phyloP scores from a whole-genome alignment of 169 alveolate genomes.

The Besnoitia besnoiti region DNA sequence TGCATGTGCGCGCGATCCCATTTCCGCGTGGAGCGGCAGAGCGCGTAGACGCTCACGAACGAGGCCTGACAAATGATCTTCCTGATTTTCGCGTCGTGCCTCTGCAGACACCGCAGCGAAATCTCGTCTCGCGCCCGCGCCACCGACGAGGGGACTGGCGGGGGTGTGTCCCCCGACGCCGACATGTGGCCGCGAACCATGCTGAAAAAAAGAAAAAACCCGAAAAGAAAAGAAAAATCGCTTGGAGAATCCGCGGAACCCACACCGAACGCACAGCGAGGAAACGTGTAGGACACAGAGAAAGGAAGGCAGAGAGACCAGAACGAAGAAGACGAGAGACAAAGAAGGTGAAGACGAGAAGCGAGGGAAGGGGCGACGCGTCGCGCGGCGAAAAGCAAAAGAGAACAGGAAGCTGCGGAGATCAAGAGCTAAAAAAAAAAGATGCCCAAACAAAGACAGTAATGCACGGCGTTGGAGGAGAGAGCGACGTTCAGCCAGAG shows the following conservation, averaged over 20 bases:
- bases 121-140: constrained; percentile 28
- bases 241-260: too few species aligned
- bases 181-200: neutral
- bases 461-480: too few species aligned
- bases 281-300: neutral
- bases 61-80: neutral
- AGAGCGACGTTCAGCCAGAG: neutral
- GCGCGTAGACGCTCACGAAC: constrained; percentile 4
- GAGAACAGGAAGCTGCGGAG: neutral
- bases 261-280: neutral
- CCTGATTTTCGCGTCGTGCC: neutral
- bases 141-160: constrained; percentile 1
- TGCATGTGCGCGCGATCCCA: constrained; percentile 7
- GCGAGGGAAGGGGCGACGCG: neutral
- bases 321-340: neutral
- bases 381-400: neutral
- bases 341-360: neutral
- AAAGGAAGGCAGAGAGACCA: neutral
- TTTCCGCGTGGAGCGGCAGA: neutral
- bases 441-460: neutral
- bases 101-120: constrained; percentile 10
- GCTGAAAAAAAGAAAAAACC: neutral
- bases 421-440: too few species aligned
- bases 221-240: neutral
- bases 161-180: neutral